Base-by-base conservation (phyloP, 1,284 basidiomycete species). In the Afroboletus lepidellus region DNA sequence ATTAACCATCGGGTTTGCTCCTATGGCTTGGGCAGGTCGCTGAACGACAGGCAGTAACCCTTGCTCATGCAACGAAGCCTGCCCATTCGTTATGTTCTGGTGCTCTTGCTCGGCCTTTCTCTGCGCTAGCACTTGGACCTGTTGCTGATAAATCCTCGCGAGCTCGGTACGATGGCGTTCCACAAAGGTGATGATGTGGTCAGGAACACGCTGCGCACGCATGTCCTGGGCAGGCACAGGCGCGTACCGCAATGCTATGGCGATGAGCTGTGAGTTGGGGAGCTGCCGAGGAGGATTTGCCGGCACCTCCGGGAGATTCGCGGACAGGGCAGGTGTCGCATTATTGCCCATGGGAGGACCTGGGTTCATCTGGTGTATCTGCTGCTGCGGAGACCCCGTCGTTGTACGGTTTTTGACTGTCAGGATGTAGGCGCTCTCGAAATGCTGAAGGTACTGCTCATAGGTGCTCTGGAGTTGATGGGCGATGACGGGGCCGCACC, bases 391-490 rank as follows among this genome's bases (percentile, higher is more conserved):
- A 32, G 65, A 48, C 15, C 50, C 62, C 6, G 25, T 13, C 16
- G 38, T 0, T 4, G 43, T 8, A 27, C 66, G 67, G 47, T 57
- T 60, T 46, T 46, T 57, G 46, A 70, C 55, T 7, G 66, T 62
- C 50, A 61, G 38, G 44, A 80, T 65, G 56, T 86, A 86, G 20
- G 75, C 73, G 11, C 65, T 58, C 61, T 90, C 87, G 63, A 90
- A 88, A 8, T 62, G 59, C 3, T 64, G 59, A 12, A 90, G 74
- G 55, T 77, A 83, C 36, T 79, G 74, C 50, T 77, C 77, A 67
- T 90, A 90, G 25, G 83, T 70, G 51, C 79, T 74, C 2, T 77
- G 75, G 8, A 90, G 68, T 16, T 80, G 80, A 41, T 78, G 75
- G 0, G 84, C 87, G 32, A 80, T 73, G 15, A 64, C 80, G 5